These are phyloP conservation scores for Fusarium palustre DNA, from an alignment of 2,329 filamentous ascomycete species.

Conservation along the genomic window DNA sequence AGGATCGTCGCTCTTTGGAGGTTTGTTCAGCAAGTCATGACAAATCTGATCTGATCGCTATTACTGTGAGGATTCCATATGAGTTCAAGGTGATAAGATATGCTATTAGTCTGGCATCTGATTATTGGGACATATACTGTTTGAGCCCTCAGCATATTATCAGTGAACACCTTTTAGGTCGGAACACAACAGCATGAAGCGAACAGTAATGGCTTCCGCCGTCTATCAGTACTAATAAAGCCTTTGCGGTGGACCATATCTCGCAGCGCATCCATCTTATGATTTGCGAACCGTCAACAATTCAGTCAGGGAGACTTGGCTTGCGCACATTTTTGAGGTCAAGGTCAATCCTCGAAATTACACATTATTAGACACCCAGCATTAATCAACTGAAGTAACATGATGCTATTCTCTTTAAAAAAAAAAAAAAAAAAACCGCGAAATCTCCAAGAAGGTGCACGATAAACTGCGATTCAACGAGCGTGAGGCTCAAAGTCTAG, in stretches of 20 bases:
- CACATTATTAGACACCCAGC: not conserved
- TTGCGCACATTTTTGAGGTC: not conserved
- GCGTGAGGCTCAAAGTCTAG: no score
- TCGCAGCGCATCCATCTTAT: not conserved
- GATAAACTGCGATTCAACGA: rapidly evolving
- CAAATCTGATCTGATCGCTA: not conserved
- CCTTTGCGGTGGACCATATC: not conserved
- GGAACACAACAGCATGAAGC: not conserved
- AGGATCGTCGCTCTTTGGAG: slow-evolving; percentile 52
- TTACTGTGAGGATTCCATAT: not conserved
- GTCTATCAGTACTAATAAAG: not conserved
- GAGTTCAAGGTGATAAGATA: not conserved
- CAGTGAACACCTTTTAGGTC: not conserved
- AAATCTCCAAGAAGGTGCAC: no score
- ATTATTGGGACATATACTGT: not conserved
- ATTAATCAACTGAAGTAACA: no score
- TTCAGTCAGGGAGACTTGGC: not conserved
- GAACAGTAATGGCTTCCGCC: not conserved
- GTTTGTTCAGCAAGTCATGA: slow-evolving; percentile 55
- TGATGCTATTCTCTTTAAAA: not conserved
- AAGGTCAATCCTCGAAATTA: not conserved
- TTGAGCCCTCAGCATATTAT: not conserved
- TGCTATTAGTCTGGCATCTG: not conserved
- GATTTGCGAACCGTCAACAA: not conserved
- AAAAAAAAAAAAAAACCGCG: no score